A percentile compares a stretch with the other conserved stretches of the same genome.
Evolutionary conservation across 2,329 filamentous ascomycete genomes (phyloP).

Genomic region (Aspergillus puulaauensis): DNA sequence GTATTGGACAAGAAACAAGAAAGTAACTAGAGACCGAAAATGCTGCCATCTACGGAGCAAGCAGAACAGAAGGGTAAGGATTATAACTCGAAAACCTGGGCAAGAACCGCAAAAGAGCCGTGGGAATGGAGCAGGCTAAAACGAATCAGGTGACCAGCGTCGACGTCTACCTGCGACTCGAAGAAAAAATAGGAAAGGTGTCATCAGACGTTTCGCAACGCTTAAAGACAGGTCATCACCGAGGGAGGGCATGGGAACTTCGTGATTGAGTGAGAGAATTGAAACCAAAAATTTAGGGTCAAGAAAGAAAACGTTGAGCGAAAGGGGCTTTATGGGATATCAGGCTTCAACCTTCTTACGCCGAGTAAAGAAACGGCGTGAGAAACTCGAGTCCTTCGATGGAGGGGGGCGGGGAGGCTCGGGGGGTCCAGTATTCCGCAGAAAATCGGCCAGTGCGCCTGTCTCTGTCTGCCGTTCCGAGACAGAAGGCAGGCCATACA

Average conservation of each 20-base stretch:
- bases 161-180: background rate
- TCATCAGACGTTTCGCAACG: constrained; percentile 10
- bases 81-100: background rate
- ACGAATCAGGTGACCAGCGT: background rate
- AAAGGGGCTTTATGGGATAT: background rate
- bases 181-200: background rate
- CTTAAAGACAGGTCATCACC: constrained; percentile 14
- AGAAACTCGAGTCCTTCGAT: constrained; percentile 18
- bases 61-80: background rate
- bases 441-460: constrained; percentile 70
- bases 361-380: constrained; percentile 25
- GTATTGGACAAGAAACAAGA: constrained; percentile 9
- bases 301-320: background rate
- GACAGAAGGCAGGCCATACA: constrained; percentile 21
- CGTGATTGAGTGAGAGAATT: constrained; percentile 6
- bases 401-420: constrained; percentile 30
- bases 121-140: background rate
- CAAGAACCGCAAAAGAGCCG: background rate
- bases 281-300: background rate
- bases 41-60: background rate
- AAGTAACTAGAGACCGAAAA: background rate
- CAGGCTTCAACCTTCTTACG: constrained; percentile 24
- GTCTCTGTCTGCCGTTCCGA: constrained; percentile 47
- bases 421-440: constrained; percentile 68
- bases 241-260: constrained; percentile 10